These are phyloP conservation scores for Cryptosporidium sp. DNA, from an alignment of 169 alveolate genomes.

Conservation along the genomic window DNA sequence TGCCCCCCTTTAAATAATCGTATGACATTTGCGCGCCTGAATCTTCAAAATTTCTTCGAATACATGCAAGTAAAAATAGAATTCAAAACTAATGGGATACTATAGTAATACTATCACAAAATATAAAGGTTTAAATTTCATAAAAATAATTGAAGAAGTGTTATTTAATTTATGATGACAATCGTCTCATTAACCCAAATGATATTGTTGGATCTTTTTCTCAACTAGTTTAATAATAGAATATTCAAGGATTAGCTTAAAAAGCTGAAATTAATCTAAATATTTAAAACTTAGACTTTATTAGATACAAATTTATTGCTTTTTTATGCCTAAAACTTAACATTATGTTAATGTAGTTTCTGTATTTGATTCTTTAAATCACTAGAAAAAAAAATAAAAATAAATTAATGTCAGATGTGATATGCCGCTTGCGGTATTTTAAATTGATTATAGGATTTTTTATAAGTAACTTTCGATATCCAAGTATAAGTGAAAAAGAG, in stretches of 20 bases:
- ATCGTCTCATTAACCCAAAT: background rate
- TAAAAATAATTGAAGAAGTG: too few species aligned
- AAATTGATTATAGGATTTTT: background rate
- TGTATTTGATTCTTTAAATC: background rate
- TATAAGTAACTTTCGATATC: background rate
- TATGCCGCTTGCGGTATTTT: slow-evolving; percentile 18
- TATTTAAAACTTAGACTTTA: too few species aligned
- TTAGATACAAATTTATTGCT: too few species aligned
- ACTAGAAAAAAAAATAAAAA: background rate
- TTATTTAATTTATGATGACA: too few species aligned
- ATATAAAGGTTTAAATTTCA: background rate
- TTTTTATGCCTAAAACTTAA: background rate
- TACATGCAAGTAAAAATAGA: slow-evolving; percentile 12
- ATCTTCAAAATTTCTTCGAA: background rate
- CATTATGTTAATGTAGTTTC: background rate
- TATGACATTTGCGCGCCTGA: slow-evolving; percentile 1
- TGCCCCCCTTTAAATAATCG: background rate
- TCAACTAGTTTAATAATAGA: background rate
- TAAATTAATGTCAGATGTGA: slow-evolving; percentile 11
- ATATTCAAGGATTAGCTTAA: too few species aligned
- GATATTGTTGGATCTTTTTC: background rate
- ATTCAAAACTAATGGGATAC: background rate
- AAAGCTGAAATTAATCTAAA: too few species aligned
- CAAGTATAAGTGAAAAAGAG: background rate
- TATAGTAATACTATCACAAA: background rate